Conservation (phyloP, 495 filamentous ascomycete genomes). For the Aspergillus steynii region DNA sequence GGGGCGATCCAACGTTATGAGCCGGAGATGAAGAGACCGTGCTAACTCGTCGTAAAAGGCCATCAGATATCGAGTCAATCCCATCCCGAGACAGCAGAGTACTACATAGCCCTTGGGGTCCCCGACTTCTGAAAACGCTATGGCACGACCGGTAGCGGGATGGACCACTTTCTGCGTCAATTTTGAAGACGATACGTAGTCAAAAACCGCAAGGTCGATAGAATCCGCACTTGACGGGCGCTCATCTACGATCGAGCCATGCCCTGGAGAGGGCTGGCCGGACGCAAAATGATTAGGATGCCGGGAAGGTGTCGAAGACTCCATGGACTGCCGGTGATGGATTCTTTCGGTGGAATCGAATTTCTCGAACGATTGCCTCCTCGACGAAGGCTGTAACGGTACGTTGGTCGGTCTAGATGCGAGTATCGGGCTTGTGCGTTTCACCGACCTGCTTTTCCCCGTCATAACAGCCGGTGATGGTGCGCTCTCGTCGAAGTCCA, state of each 20-base stretch:
- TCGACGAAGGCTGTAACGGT: conserved; percentile 40
- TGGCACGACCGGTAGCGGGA: conserved; percentile 80
- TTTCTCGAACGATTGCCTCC: conserved; percentile 38
- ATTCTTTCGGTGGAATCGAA: conserved; percentile 35
- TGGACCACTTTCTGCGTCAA: conserved; percentile 84
- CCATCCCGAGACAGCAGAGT: conserved; percentile 98
- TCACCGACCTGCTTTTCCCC: conserved; percentile 48
- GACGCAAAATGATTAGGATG: conserved; percentile 45
- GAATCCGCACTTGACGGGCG: conserved; percentile 79
- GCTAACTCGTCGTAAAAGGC: conserved; percentile 98
- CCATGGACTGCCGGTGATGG: conserved; percentile 37
- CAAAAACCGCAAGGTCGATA: conserved; percentile 81
- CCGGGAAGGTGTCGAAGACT: conserved; percentile 38
- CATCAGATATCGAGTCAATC: conserved; percentile 90
- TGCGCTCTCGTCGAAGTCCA: conserved; percentile 60
- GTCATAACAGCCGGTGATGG: conserved; percentile 66
- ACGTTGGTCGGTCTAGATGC: conserved; percentile 45
- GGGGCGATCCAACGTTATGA: conserved; percentile 93
- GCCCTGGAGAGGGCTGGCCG: conserved; percentile 31
- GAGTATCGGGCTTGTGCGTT: conserved; percentile 44
- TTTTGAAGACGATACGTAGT: conserved; percentile 80
- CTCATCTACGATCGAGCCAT: conserved; percentile 37
- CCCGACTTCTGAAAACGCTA: conserved; percentile 96
- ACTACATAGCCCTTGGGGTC: conserved; percentile 90
- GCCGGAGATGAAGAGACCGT: conserved; percentile 77